Evolutionary conservation across 805 yeast genomes (phyloP), one percentile per base, ranked within the genome.

Genomic region (Tetrapisispora phaffii): DNA sequence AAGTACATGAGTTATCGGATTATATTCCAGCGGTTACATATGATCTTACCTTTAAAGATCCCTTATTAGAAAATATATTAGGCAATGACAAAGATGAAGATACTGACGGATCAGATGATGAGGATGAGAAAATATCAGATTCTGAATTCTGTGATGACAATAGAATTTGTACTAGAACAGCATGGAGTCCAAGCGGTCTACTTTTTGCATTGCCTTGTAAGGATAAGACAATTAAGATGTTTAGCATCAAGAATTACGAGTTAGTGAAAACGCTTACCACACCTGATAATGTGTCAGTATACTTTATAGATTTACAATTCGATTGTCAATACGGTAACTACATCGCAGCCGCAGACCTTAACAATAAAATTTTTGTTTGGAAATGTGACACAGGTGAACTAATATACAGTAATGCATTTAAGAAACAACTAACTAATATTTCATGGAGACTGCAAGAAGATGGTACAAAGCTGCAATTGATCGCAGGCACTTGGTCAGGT

Each of bases 161-260:
- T 54, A 62, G 75, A 36, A 58, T 75, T 1, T 65, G 80, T 22
- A 72, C 85, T 0, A 73, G 73, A 35, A 72, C 79, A 2, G 75
- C 74, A 32, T 87, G 95, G 95, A 76, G 79, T 46, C 76, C 82
- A 2, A 70, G 73, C 44, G 95, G 95, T 16, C 75, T 75, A 44
- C 60, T 69, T n/a, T 68, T 87, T 40, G 86, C 88, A 2, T 56
- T 85, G 17, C 88, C 95, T 2, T 67, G 82, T 7, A 65, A 69
- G 32, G 65, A 71, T 19, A 66, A 69, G 39, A 64, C 70, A 2
- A 69, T 82, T 40, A 70, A 70, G 42, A 68, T 76, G 0, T 77
- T 65, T 41, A 50, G 58, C 10, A 47, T 61, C 15, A 51, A 54
- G 16, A 60, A 58, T 33, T 60, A 60, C 33, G 53, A 59, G 13